Conservation (phyloP, 2,329 filamentous ascomycete species). For the Fusarium napiforme region DNA sequence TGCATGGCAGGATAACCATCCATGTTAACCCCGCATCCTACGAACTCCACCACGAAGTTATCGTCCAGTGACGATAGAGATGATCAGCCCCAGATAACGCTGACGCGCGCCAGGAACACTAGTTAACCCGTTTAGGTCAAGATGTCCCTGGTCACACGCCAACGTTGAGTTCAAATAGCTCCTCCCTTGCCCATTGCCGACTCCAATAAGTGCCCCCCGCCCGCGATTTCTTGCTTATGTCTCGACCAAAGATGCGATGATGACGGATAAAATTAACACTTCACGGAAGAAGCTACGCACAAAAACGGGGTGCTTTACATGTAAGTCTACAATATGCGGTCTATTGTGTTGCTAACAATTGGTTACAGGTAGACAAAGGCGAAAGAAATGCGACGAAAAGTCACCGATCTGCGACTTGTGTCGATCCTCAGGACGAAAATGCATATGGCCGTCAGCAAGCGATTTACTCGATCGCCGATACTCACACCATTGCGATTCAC, state of each 20-base stretch:
- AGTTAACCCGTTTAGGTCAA: not conserved
- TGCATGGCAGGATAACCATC: not conserved
- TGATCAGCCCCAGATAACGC: not conserved
- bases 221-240: not conserved
- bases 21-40: not conserved
- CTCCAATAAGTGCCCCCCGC: not conserved
- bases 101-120: not conserved
- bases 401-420: conserved; percentile 22
- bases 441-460: conserved; percentile 23
- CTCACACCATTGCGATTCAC: conserved; percentile 9
- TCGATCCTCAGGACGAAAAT: not conserved
- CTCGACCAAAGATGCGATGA: not conserved
- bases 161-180: not conserved
- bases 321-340: not conserved
- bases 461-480: conserved; percentile 33
- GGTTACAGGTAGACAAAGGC: conserved; percentile 20
- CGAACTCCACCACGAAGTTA: not conserved
- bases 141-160: not conserved
- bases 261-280: not conserved
- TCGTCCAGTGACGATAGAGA: not conserved
- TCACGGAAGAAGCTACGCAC: conserved; percentile 14
- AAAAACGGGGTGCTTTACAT: conserved; percentile 36
- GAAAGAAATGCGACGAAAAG: conserved; percentile 35
- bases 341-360: not conserved
- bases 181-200: not conserved